Conservation (phyloP, 225 moss, liverwort and hornwort species). For the Bryum argenteum region DNA sequence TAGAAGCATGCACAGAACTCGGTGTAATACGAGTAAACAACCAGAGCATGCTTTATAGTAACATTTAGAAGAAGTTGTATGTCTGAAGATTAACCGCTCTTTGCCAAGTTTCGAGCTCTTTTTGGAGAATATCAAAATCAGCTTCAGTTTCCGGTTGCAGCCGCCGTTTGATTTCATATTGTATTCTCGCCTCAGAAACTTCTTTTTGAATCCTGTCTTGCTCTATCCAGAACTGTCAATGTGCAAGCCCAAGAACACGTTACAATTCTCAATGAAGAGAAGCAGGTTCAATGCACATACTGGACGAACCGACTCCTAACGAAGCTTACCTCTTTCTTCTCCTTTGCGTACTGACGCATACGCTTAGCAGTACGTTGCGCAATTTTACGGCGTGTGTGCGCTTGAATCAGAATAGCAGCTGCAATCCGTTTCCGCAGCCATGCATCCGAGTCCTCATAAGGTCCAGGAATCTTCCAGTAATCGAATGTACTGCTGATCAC, state of each 20-base stretch:
- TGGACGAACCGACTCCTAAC: background rate
- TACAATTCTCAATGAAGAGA: background rate
- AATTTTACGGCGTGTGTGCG: constrained; percentile 72
- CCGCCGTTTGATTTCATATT: constrained; percentile 73
- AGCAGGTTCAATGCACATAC: background rate
- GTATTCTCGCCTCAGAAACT: constrained; percentile 62
- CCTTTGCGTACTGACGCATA: constrained; percentile 65
- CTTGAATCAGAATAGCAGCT: constrained; percentile 80
- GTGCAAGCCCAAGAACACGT: background rate
- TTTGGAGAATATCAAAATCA: constrained; percentile 84
- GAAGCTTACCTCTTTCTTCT: constrained; percentile 61
- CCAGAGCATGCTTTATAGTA: background rate
- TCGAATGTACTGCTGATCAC: constrained; percentile 63
- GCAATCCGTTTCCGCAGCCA: constrained; percentile 67
- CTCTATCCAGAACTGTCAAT: constrained; percentile 74
- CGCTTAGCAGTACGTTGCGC: constrained; percentile 67
- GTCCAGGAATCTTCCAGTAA: constrained; percentile 65
- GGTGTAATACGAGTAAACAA: background rate
- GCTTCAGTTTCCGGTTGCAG: constrained; percentile 72
- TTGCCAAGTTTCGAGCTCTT: constrained; percentile 90
- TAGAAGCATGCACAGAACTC: background rate
- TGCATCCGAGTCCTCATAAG: constrained; percentile 77
- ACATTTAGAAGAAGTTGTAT: background rate
- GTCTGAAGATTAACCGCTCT: constrained; percentile 46
- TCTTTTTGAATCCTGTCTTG: constrained; percentile 69